Conservation (phyloP, 208 protist genomes). For the Trypanosoma conorhini region DNA sequence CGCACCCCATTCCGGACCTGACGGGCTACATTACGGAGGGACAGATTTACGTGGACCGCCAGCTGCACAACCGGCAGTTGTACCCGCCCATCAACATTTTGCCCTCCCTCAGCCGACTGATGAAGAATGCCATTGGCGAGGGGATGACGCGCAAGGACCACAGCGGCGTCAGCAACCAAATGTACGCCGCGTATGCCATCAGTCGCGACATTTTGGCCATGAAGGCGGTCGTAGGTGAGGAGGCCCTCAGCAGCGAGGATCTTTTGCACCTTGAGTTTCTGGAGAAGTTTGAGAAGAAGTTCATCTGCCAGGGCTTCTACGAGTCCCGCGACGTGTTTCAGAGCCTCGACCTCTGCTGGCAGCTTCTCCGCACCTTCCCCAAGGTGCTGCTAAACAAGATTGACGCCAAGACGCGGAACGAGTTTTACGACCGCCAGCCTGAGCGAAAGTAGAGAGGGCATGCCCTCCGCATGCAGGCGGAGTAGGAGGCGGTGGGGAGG, state of each 20-base stretch:
- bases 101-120: slow-evolving; percentile 99
- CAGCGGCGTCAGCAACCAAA: slow-evolving; percentile 99
- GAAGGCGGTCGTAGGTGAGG: slow-evolving; percentile 99
- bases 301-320: slow-evolving; percentile 98
- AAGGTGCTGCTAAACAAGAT: slow-evolving; percentile 98
- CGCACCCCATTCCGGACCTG: slow-evolving; percentile 99
- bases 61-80: slow-evolving; percentile 99
- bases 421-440: slow-evolving; percentile 93
- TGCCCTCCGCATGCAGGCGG: not conserved
- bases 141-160: slow-evolving; percentile 99
- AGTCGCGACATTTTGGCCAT: slow-evolving; percentile 99
- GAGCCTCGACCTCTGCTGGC: slow-evolving; percentile 99
- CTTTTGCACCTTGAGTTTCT: slow-evolving; percentile 99
- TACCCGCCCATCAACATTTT: slow-evolving; percentile 99
- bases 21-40: slow-evolving; percentile 99
- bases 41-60: slow-evolving; percentile 99
- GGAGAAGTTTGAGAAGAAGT: slow-evolving; percentile 99
- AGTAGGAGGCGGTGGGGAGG: not conserved
- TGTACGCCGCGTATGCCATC: slow-evolving; percentile 99
- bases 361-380: slow-evolving; percentile 98
- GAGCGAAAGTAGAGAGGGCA: slow-evolving; percentile 34
- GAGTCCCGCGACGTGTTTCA: slow-evolving; percentile 98
- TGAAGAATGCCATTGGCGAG: slow-evolving; percentile 99
- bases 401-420: slow-evolving; percentile 93
- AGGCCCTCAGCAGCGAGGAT: slow-evolving; percentile 99